Evolutionary conservation across 2,329 filamentous ascomycete genomes (phyloP).

Genomic region (Diaporthe australafricana): DNA sequence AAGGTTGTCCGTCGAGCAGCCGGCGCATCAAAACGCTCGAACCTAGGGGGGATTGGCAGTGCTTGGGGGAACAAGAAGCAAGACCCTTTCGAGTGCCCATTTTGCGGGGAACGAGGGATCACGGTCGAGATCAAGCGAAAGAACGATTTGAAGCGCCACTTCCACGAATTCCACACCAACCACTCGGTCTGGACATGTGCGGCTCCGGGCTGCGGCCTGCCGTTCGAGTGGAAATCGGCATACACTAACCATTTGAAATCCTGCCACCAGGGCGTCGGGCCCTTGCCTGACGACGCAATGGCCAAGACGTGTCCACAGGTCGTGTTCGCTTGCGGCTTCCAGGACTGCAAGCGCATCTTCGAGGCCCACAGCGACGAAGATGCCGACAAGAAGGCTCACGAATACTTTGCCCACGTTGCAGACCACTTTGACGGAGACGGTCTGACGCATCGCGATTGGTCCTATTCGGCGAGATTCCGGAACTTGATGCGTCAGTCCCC

Average conservation of each 20-base stretch:
- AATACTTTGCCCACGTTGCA: slow-evolving; percentile 59
- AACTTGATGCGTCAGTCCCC: slow-evolving; percentile 57
- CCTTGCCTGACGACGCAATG: slow-evolving; percentile 51
- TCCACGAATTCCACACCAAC: slow-evolving; percentile 60
- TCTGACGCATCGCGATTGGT: slow-evolving; percentile 54
- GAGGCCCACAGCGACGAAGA: slow-evolving; percentile 55
- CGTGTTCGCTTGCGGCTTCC: slow-evolving; percentile 62
- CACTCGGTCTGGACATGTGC: slow-evolving; percentile 60
- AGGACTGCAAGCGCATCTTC: slow-evolving; percentile 56
- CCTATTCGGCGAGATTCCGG: slow-evolving; percentile 56
- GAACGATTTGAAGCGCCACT: slow-evolving; percentile 61
- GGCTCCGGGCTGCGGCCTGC: slow-evolving; percentile 55
- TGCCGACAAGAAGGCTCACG: slow-evolving; percentile 53
- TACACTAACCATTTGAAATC: slow-evolving; percentile 60
- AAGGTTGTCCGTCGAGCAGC: slow-evolving; percentile 37
- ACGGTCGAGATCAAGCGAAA: slow-evolving; percentile 56
- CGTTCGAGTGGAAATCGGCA: slow-evolving; percentile 61
- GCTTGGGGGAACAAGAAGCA: slow-evolving; percentile 38
- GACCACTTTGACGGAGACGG: slow-evolving; percentile 59
- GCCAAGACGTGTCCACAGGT: slow-evolving; percentile 58
- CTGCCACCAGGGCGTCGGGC: slow-evolving; percentile 53
- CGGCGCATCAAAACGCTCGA: slow-evolving; percentile 37
- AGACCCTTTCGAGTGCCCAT: slow-evolving; percentile 46
- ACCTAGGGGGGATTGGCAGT: slow-evolving; percentile 36
- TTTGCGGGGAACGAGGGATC: slow-evolving; percentile 56